These are phyloP conservation scores for Trichoderma sp. DNA, from an alignment of 2,329 filamentous ascomycete species.

Conservation along the genomic window DNA sequence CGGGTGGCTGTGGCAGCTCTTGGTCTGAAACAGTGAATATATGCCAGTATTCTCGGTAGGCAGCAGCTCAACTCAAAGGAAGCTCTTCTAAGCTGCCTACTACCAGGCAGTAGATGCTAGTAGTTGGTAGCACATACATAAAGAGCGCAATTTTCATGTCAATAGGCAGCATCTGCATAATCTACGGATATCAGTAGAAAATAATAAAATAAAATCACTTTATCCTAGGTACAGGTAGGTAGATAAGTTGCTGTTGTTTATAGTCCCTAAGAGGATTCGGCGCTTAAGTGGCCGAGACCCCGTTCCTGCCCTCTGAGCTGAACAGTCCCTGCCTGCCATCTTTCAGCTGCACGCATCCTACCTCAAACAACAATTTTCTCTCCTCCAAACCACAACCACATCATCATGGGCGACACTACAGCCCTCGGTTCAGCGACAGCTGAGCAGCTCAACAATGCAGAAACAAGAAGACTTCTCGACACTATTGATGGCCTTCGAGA, in stretches of 20 bases:
- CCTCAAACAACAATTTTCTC: background rate
- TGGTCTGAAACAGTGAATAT: background rate
- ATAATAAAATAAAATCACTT: background rate
- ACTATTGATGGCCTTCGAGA: slow-evolving; percentile 24
- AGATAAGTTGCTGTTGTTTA: background rate
- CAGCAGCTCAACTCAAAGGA: background rate
- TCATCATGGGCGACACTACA: background rate
- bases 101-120: too few species aligned
- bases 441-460: background rate
- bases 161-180: background rate
- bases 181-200: background rate
- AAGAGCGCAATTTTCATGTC: background rate
- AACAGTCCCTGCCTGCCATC: background rate
- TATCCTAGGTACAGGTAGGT: background rate
- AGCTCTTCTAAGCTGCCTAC: background rate
- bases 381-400: background rate
- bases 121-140: background rate
- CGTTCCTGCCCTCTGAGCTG: background rate
- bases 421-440: background rate
- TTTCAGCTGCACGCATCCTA: background rate
- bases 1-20: background rate
- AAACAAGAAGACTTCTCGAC: slow-evolving; percentile 21
- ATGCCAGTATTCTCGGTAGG: background rate
- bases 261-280: background rate
- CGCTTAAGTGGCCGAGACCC: background rate